Conservation (phyloP, 140 eudicot genomes). For the Senecio squalidus region DNA sequence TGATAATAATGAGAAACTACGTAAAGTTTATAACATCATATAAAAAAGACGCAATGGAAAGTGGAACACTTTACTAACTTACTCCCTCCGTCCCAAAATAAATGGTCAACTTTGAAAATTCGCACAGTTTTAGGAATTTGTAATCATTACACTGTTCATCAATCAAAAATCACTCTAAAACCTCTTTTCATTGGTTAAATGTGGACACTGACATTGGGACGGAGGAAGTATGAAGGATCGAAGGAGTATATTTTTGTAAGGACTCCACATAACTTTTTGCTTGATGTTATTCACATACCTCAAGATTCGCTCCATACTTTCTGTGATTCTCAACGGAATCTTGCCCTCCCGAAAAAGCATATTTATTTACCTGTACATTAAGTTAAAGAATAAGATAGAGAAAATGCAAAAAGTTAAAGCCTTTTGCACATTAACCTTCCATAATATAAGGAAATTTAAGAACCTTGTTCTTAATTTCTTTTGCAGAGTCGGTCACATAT, state of each 20-base stretch:
- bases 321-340: slow-evolving; percentile 84
- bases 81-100: too few relatives aligned
- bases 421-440: not conserved
- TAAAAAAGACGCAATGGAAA: too few relatives aligned
- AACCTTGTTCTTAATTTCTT: slow-evolving; percentile 77
- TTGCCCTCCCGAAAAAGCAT: slow-evolving; percentile 98
- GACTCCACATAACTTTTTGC: not conserved
- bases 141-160: too few relatives aligned
- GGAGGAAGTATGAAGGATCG: too few relatives aligned
- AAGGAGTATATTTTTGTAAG: not conserved
- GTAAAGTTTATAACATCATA: too few relatives aligned
- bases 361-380: slow-evolving; percentile 55
- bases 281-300: slow-evolving; percentile 36
- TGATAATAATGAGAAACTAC: not conserved
- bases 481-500: slow-evolving; percentile 78
- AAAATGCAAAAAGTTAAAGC: not conserved
- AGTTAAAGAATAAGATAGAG: not conserved
- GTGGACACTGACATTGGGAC: too few relatives aligned
- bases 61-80: too few relatives aligned
- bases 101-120: too few relatives aligned
- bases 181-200: too few relatives aligned
- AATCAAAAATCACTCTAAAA: too few relatives aligned
- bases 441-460: not conserved
- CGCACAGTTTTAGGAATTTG: too few relatives aligned
- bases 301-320: slow-evolving; percentile 82